Percentiles rank a stretch among this genome's conserved stretches.
These are phyloP conservation scores for Pachyrhizus erosus DNA, from an alignment of 306 rosid species.

Conservation along the genomic window DNA sequence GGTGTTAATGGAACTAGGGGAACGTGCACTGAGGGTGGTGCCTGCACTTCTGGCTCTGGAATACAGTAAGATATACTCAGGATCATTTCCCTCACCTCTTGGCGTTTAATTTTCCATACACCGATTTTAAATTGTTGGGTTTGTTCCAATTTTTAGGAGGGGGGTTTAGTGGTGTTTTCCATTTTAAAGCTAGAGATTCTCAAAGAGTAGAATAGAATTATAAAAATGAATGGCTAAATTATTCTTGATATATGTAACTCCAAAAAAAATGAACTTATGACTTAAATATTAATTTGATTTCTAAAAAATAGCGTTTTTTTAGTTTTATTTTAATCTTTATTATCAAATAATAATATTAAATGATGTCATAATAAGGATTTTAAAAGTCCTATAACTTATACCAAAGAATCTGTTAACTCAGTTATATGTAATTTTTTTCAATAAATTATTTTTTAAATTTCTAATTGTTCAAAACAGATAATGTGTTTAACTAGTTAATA, in stretches of 20 bases:
- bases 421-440: too few species aligned
- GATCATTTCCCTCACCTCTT: slow-evolving; percentile 1
- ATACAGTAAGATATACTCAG: slow-evolving; percentile 75
- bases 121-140: slow-evolving; percentile 1
- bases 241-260: not conserved
- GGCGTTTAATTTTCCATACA: not conserved
- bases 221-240: not conserved
- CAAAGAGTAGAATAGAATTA: not conserved
- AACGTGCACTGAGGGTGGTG: slow-evolving; percentile 65
- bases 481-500: too few species aligned
- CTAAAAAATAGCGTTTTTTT: too few species aligned
- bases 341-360: too few species aligned
- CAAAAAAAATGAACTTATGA: too few species aligned
- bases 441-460: too few species aligned
- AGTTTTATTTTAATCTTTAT: too few species aligned
- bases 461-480: too few species aligned
- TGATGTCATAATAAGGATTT: too few species aligned
- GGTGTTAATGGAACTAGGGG: slow-evolving; percentile 84
- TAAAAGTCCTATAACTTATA: too few species aligned
- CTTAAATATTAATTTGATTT: too few species aligned
- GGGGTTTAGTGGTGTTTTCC: not conserved
- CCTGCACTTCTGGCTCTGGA: slow-evolving; percentile 78
- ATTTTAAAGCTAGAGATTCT: slow-evolving; percentile 20
- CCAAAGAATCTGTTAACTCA: too few species aligned
- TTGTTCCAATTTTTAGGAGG: not conserved